phyloP scores from a whole-genome alignment of 768 basidiomycete species.

The Psilocybe cubensis region DNA sequence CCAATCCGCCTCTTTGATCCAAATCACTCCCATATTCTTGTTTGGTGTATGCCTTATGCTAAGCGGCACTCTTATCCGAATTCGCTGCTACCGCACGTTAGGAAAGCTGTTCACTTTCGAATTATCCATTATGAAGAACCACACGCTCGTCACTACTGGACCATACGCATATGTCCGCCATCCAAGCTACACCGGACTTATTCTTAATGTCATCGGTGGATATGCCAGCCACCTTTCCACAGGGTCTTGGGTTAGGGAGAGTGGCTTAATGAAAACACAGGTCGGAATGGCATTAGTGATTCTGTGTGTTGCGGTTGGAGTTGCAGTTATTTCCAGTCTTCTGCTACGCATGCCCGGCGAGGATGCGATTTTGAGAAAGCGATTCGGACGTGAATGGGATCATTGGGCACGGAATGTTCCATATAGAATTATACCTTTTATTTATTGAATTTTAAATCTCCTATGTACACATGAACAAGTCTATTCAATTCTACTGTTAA shows the following conservation, averaged over 20 bases:
- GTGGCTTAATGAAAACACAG: constrained; percentile 20
- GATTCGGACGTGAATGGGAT: constrained; percentile 43
- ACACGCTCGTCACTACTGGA: constrained; percentile 43
- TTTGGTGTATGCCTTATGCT: not conserved
- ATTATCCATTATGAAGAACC: constrained; percentile 41
- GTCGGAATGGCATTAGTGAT: constrained; percentile 23
- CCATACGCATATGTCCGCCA: constrained; percentile 49
- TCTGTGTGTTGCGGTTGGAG: constrained; percentile 25
- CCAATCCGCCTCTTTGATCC: not conserved
- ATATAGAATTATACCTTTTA: constrained; percentile 44
- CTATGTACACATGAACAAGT: no score
- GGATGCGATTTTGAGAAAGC: constrained; percentile 38
- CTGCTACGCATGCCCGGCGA: constrained; percentile 28
- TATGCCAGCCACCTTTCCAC: constrained; percentile 3
- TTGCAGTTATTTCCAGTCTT: constrained; percentile 27
- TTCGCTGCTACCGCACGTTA: constrained; percentile 9
- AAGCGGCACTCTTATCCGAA: constrained; percentile 2
- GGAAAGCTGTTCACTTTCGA: constrained; percentile 19
- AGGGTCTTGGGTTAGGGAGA: constrained; percentile 18
- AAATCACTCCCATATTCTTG: not conserved
- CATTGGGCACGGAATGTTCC: constrained; percentile 45
- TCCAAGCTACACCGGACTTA: constrained; percentile 43
- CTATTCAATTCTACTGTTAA: no score
- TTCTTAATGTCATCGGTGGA: constrained; percentile 19
- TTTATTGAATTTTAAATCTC: no score